phyloP scores from a whole-genome alignment of 805 yeast species.

The Monosporozyma aerobia region DNA sequence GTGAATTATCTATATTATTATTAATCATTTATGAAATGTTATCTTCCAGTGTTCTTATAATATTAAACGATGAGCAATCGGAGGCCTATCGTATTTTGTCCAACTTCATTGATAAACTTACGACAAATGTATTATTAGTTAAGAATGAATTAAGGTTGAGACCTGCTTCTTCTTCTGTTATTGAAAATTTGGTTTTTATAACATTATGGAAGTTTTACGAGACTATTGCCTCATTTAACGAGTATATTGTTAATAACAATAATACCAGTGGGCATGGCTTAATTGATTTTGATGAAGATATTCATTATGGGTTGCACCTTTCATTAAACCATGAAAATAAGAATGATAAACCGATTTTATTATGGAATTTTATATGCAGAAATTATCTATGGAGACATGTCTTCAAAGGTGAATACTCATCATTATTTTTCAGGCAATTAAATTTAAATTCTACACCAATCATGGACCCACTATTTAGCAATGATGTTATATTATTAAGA shows the following conservation, averaged over 20 bases:
- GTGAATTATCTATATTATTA: constrained; percentile 15
- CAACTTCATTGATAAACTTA: constrained; percentile 8
- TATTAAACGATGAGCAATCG: constrained; percentile 18
- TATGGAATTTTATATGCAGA: constrained; percentile 25
- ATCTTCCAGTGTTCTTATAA: constrained; percentile 23
- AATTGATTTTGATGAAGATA: constrained; percentile 23
- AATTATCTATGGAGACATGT: constrained; percentile 26
- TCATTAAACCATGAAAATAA: constrained; percentile 23
- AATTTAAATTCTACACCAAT: constrained; percentile 16
- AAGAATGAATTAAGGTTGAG: constrained; percentile 16
- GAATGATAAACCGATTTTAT: constrained; percentile 11
- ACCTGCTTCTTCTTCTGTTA: constrained; percentile 7
- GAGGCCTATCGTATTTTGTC: constrained; percentile 11
- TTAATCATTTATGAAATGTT: constrained; percentile 21
- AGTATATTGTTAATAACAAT: constrained; percentile 6
- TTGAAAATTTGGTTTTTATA: constrained; percentile 16
- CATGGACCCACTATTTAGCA: constrained; percentile 19
- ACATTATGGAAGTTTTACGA: constrained; percentile 19
- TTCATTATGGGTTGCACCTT: constrained; percentile 19
- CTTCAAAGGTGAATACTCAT: constrained; percentile 23
- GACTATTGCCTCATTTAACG: constrained; percentile 6
- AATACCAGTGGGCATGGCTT: constrained; percentile 6
- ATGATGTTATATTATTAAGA: constrained; percentile 13
- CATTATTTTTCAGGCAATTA: constrained; percentile 4
- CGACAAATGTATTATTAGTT: constrained; percentile 12